Evolutionary conservation across 1,139 yeast species (phyloP).

Genomic region (Magnusiomyces paraingens): DNA sequence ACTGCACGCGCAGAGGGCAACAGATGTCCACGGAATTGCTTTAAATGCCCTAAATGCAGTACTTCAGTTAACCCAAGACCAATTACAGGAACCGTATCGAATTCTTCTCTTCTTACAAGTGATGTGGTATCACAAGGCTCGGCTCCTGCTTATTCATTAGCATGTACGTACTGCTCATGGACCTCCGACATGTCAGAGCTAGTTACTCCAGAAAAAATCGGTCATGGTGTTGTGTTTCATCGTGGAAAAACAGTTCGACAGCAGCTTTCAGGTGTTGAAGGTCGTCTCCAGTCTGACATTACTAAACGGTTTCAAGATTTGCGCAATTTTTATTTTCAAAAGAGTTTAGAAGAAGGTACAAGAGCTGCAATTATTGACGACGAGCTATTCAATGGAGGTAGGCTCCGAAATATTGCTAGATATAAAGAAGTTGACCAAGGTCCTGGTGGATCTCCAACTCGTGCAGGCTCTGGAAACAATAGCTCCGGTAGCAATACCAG

Average conservation of each 20-base stretch:
- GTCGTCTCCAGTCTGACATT: not conserved
- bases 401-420: no score
- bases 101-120: not conserved
- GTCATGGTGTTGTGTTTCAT: not conserved
- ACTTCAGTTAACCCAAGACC: constrained; percentile 10
- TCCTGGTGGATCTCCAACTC: not conserved
- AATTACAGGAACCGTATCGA: constrained; percentile 6
- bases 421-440: no score
- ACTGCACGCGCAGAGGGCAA: constrained; percentile 23
- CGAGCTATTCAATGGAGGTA: not conserved
- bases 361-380: constrained; percentile 11
- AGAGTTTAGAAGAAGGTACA: constrained; percentile 17
- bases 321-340: constrained; percentile 15
- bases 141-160: constrained; percentile 6
- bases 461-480: not conserved
- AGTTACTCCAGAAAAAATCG: not conserved
- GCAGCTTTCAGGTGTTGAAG: not conserved
- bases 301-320: constrained; percentile 14
- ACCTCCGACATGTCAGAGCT: constrained; percentile 8
- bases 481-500: not conserved
- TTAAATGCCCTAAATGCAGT: constrained; percentile 26
- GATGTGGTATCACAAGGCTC: not conserved
- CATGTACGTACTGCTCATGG: constrained; percentile 26
- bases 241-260: not conserved
- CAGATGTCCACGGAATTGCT: constrained; percentile 26